Evolutionary conservation across 345 rosid genomes (phyloP).

Genomic region (Populus pruinosa): DNA sequence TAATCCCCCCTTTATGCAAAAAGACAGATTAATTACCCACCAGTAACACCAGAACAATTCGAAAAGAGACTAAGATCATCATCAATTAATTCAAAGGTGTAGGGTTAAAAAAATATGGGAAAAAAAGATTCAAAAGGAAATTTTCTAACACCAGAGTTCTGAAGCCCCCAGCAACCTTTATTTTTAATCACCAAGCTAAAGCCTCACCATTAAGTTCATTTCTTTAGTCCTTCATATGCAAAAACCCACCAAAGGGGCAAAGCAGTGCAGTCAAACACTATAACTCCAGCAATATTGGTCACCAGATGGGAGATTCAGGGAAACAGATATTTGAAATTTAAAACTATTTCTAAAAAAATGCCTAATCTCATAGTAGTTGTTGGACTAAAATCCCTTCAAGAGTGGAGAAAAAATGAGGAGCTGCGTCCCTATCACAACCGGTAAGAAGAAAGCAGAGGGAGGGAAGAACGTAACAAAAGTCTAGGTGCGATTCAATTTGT

Average conservation of each 20-base stretch:
- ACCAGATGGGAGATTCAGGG: background rate
- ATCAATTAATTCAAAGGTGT: no score
- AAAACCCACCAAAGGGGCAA: background rate
- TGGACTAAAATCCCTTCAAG: background rate
- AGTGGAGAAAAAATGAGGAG: background rate
- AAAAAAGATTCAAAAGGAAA: background rate
- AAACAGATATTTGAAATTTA: background rate
- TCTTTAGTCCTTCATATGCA: background rate
- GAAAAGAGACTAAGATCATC: background rate
- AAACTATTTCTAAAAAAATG: background rate
- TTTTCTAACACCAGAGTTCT: background rate
- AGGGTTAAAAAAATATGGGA: no score
- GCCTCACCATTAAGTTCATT: background rate
- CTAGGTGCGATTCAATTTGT: background rate
- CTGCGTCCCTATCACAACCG: background rate
- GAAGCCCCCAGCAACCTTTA: background rate
- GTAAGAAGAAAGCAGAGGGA: background rate
- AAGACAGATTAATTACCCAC: background rate
- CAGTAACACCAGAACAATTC: background rate
- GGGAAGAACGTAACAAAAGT: background rate
- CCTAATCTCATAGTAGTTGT: background rate
- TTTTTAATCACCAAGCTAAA: background rate
- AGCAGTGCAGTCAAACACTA: background rate
- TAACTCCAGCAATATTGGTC: background rate
- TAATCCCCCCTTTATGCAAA: background rate